Conservation (phyloP, 805 yeast genomes). For the Kazachstania kunashirensis region DNA sequence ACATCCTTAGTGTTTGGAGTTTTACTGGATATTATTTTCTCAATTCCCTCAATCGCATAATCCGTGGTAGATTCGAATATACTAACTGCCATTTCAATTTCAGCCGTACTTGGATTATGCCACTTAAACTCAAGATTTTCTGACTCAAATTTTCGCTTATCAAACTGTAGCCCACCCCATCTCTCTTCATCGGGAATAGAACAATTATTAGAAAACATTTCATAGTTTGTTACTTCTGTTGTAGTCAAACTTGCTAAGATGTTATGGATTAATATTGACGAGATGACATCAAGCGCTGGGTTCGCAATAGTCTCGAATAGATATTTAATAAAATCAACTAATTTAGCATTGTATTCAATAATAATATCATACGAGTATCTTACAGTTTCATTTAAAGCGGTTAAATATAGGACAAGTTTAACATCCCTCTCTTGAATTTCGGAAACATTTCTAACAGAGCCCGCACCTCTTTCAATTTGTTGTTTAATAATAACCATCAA, state of each 20-base stretch:
- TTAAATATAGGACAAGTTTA: conserved; percentile 58
- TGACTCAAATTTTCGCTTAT: conserved; percentile 37
- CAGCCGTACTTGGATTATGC: conserved; percentile 57
- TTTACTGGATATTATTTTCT: conserved; percentile 20
- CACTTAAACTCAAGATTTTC: conserved; percentile 54
- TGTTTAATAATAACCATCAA: conserved; percentile 40
- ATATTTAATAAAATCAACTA: conserved; percentile 32
- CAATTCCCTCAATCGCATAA: conserved; percentile 36
- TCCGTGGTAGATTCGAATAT: conserved; percentile 43
- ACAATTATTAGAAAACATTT: conserved; percentile 42
- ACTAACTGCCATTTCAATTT: conserved; percentile 51
- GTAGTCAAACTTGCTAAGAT: conserved; percentile 54
- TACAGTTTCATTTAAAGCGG: conserved; percentile 58
- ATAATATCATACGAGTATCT: conserved; percentile 55
- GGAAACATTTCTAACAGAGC: conserved; percentile 52
- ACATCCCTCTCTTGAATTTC: conserved; percentile 74
- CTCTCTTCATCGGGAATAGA: conserved; percentile 33
- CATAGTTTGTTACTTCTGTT: conserved; percentile 46
- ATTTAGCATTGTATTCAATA: conserved; percentile 35
- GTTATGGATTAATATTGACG: conserved; percentile 59
- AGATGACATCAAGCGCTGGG: conserved; percentile 51
- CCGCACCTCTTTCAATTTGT: conserved; percentile 76
- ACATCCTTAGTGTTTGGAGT: conserved; percentile 17
- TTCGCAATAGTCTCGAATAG: conserved; percentile 27
- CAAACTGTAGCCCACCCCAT: conserved; percentile 72